Conservation (phyloP, 1,284 basidiomycete genomes). For the Puccinia novopanici region DNA sequence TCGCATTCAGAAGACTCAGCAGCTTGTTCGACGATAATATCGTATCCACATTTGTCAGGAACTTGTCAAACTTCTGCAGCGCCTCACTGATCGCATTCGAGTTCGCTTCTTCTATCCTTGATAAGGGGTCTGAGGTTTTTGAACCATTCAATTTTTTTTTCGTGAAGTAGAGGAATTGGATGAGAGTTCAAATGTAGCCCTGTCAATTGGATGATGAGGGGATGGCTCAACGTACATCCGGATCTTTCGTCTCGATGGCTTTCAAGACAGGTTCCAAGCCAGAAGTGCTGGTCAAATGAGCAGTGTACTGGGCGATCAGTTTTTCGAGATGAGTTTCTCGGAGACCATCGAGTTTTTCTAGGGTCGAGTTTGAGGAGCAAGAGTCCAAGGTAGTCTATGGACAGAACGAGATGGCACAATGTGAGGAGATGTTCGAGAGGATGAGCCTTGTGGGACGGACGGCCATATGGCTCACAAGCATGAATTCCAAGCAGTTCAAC, state of each 20-base stretch:
- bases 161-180: slow-evolving; percentile 47
- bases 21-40: slow-evolving; percentile 52
- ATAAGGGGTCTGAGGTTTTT: slow-evolving; percentile 69
- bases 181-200: neutral
- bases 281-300: slow-evolving; percentile 71
- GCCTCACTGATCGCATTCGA: slow-evolving; percentile 59
- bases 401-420: no score
- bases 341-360: slow-evolving; percentile 13
- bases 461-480: slow-evolving; percentile 16
- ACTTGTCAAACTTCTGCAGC: slow-evolving; percentile 60
- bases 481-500: slow-evolving; percentile 44
- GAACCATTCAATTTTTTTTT: slow-evolving; percentile 27
- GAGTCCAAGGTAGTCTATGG: neutral
- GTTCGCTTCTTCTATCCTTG: no score
- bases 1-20: slow-evolving; percentile 9
- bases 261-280: slow-evolving; percentile 71
- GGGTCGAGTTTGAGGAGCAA: neutral
- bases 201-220: neutral
- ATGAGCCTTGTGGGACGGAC: neutral
- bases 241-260: slow-evolving; percentile 65
- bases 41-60: slow-evolving; percentile 61
- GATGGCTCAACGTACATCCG: slow-evolving; percentile 64
- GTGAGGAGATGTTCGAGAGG: no score
- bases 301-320: slow-evolving; percentile 64
- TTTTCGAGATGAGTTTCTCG: slow-evolving; percentile 25